Percentiles rank a stretch among this genome's conserved stretches.
Evolutionary conservation across 2,329 filamentous ascomycete species (phyloP).

Genomic region (Huntiella savannae): DNA sequence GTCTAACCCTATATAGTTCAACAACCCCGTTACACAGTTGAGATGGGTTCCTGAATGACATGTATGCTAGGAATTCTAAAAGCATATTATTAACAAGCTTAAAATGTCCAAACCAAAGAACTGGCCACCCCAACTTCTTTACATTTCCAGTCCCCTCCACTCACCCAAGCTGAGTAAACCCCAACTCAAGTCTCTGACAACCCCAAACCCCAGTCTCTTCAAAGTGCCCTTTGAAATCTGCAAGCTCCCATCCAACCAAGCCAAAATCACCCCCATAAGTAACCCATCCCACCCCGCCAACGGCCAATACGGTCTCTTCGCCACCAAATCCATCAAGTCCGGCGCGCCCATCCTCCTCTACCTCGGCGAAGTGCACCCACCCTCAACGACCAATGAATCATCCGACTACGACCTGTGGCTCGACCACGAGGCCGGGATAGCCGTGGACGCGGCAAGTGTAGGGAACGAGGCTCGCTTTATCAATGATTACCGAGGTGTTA

Average conservation of each 20-base stretch:
- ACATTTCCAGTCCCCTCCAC: conserved; percentile 31
- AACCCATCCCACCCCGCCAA: conserved; percentile 34
- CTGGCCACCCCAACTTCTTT: conserved; percentile 35
- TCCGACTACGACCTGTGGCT: conserved; percentile 49
- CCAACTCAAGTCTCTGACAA: conserved; percentile 20
- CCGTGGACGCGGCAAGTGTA: conserved; percentile 36
- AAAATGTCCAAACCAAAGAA: conserved; percentile 26
- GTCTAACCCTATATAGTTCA: neutral
- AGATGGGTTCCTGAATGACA: no score
- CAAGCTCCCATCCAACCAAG: conserved; percentile 27
- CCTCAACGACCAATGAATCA: conserved; percentile 15
- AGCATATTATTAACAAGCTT: neutral
- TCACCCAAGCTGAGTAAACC: conserved; percentile 24
- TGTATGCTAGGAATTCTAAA: no score
- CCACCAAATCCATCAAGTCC: conserved; percentile 30
- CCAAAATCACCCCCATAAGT: conserved; percentile 34
- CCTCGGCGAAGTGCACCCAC: conserved; percentile 36
- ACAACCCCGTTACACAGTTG: no score
- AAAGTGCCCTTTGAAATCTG: conserved; percentile 20
- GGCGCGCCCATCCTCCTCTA: conserved; percentile 42
- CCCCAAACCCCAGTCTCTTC: conserved; percentile 12
- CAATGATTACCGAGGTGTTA: conserved; percentile 46
- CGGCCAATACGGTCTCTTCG: conserved; percentile 42
- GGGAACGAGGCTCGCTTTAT: conserved; percentile 49
- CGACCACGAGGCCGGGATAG: conserved; percentile 34